phyloP scores from a whole-genome alignment of 176 grass and related monocot genomes.

The Typha latifolia region DNA sequence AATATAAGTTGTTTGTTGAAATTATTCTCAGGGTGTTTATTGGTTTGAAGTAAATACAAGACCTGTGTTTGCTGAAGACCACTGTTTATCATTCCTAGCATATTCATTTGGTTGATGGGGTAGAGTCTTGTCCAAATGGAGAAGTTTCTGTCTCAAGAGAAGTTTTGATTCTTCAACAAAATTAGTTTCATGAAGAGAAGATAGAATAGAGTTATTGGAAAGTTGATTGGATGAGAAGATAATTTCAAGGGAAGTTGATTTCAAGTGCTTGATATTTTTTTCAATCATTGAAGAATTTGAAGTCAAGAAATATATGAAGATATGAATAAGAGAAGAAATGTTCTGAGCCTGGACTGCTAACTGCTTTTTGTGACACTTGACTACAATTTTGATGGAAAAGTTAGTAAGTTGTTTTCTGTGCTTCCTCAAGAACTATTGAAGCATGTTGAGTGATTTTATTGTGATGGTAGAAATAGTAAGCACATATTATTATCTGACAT shows the following conservation, averaged over 20 bases:
- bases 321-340: slow-evolving; percentile 50
- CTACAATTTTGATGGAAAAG: slow-evolving; percentile 46
- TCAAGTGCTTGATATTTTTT: slow-evolving; percentile 63
- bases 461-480: slow-evolving; percentile 32
- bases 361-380: slow-evolving; percentile 47
- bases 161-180: slow-evolving; percentile 56
- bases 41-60: slow-evolving; percentile 64
- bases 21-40: slow-evolving; percentile 49
- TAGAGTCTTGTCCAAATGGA: slow-evolving; percentile 53
- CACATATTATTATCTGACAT: slow-evolving; percentile 15
- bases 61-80: slow-evolving; percentile 52
- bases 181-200: slow-evolving; percentile 64
- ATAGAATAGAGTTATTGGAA: slow-evolving; percentile 32
- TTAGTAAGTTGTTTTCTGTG: slow-evolving; percentile 60
- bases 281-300: slow-evolving; percentile 39
- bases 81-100: slow-evolving; percentile 46
- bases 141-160: slow-evolving; percentile 77
- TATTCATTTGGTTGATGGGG: slow-evolving; percentile 61
- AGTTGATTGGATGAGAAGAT: slow-evolving; percentile 57
- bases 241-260: slow-evolving; percentile 53
- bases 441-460: slow-evolving; percentile 28
- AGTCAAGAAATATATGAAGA: slow-evolving; percentile 57
- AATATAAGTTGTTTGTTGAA: slow-evolving; percentile 39
- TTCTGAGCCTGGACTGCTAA: slow-evolving; percentile 46
- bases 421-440: slow-evolving; percentile 38